Conservation (phyloP, 345 rosid genomes). For the Rhodamnia rubescens region DNA sequence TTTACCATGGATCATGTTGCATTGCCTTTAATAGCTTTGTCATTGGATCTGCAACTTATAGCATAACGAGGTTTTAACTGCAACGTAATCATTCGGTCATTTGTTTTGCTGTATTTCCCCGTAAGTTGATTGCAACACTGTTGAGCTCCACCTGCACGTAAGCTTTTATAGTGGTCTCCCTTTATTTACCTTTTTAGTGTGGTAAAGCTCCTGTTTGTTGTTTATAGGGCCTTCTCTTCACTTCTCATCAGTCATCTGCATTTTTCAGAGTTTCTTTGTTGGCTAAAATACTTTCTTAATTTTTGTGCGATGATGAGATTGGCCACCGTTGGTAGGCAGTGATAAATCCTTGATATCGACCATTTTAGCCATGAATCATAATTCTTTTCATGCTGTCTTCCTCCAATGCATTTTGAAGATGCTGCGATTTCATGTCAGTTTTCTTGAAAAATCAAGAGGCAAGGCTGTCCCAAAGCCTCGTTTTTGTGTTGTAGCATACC, state of each 20-base stretch:
- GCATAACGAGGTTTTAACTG: not conserved
- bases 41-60: not conserved
- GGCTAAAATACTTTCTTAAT: not conserved
- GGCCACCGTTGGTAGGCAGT: not conserved
- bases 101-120: not conserved
- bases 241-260: not conserved
- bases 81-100: not conserved
- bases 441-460: not conserved
- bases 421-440: not conserved
- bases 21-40: not conserved
- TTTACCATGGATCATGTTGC: not conserved
- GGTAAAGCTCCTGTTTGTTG: not conserved
- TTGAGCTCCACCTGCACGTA: not conserved
- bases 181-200: not conserved
- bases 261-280: not conserved
- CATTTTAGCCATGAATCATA: not conserved
- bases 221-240: not conserved
- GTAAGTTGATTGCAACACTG: not conserved
- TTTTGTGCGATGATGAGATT: not conserved
- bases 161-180: not conserved
- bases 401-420: not conserved
- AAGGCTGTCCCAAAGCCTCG: not conserved
- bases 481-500: not conserved
- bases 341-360: not conserved
- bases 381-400: not conserved